Conservation (phyloP, 306 rosid genomes). For the Notholithocarpus densiflorus region DNA sequence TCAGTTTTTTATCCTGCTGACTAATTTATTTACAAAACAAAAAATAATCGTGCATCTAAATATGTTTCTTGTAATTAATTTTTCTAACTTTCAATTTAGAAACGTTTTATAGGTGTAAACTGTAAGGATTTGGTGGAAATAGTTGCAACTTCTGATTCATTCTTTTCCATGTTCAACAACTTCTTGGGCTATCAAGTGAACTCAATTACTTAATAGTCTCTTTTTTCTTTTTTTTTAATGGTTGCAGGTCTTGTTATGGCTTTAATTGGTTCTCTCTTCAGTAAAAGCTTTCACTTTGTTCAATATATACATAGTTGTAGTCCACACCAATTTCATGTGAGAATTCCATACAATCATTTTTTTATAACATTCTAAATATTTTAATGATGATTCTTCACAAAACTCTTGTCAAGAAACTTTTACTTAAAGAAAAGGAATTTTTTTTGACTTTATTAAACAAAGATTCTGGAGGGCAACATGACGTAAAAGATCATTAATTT, state of each 20-base stretch:
- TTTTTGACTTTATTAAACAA: no score
- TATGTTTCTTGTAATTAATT: neutral
- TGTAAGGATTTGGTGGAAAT: neutral
- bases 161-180: neutral
- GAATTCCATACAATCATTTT: neutral
- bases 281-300: constrained; percentile 29
- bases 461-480: no score
- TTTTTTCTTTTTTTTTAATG: neutral
- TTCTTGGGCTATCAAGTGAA: neutral
- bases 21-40: no score
- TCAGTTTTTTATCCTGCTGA: neutral
- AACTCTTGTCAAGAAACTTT: no score
- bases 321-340: neutral
- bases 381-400: no score
- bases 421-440: no score
- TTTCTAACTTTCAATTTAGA: neutral
- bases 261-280: constrained; percentile 69
- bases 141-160: neutral
- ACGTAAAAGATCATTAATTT: no score
- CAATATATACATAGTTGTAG: neutral
- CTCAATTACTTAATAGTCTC: neutral
- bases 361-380: neutral
- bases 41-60: neutral
- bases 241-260: constrained; percentile 79
- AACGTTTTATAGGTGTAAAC: neutral